phyloP scores from a whole-genome alignment of 202 grass and related monocot species.

The Panicum hallii region DNA sequence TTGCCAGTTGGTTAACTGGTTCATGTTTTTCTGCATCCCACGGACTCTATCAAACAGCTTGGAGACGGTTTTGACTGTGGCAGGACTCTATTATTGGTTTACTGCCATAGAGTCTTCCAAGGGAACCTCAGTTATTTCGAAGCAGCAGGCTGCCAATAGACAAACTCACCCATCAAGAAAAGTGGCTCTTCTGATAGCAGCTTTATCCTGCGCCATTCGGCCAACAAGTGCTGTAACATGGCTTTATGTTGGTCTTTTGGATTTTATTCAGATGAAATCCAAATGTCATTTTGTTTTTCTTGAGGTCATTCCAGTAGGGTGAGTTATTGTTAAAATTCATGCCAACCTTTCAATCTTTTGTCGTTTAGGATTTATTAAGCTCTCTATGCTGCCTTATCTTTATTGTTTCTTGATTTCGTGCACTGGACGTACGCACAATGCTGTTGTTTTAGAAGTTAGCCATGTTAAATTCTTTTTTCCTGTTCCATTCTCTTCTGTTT shows the following conservation, averaged over 20 bases:
- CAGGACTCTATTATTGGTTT: conserved; percentile 88
- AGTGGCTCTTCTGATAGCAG: conserved; percentile 72
- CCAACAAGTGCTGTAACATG: conserved; percentile 95
- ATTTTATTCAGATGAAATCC: conserved; percentile 76
- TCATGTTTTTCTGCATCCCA: conserved; percentile 90
- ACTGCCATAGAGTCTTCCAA: conserved; percentile 53
- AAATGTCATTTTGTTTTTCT: conserved; percentile 70
- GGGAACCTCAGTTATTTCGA: conserved; percentile 49
- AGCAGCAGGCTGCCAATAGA: neutral
- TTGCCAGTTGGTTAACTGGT: conserved; percentile 90
- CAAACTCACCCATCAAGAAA: conserved; percentile 65
- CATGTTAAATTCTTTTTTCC: neutral
- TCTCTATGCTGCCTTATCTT: neutral
- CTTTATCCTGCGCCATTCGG: conserved; percentile 80
- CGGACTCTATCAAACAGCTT: conserved; percentile 91
- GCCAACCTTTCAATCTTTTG: neutral
- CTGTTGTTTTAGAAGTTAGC: neutral
- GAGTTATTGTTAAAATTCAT: conserved; percentile 44
- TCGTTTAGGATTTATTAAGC: neutral
- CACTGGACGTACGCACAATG: neutral
- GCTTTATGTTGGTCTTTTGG: conserved; percentile 82
- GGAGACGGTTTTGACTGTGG: conserved; percentile 83
- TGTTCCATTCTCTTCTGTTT: neutral
- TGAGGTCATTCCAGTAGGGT: conserved; percentile 84
- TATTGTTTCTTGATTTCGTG: neutral